Conservation (phyloP, 345 rosid species). For the Populus davidiana region DNA sequence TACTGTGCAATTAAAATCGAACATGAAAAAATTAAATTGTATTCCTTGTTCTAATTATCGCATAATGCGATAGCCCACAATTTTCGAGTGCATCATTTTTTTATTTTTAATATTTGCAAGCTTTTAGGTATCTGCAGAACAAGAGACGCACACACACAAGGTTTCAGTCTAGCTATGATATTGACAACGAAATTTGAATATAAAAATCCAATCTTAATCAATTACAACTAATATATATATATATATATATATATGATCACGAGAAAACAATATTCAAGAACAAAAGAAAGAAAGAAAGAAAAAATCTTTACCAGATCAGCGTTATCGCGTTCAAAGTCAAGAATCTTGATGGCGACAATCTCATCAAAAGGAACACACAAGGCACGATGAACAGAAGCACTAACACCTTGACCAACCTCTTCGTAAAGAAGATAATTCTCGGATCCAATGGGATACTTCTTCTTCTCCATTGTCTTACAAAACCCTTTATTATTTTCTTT, state of each 20-base stretch:
- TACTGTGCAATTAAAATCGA: too few relatives aligned
- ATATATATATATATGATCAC: neutral
- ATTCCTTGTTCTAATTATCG: too few relatives aligned
- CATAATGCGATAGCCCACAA: too few relatives aligned
- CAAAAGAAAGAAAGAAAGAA: neutral
- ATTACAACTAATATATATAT: neutral
- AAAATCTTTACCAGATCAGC: conserved; percentile 59
- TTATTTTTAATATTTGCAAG: too few relatives aligned
- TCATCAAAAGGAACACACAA: conserved; percentile 65
- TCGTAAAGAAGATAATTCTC: conserved; percentile 67
- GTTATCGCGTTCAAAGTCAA: conserved; percentile 91
- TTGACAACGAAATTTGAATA: neutral
- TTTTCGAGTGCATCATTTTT: too few relatives aligned
- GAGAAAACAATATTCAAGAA: neutral
- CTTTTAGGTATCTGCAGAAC: too few relatives aligned
- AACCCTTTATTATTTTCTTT: too few relatives aligned
- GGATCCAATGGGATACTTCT: conserved; percentile 83
- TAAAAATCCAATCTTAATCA: neutral
- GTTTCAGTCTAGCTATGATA: neutral
- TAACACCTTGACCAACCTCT: conserved; percentile 87
- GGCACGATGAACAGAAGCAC: conserved; percentile 87
- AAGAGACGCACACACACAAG: too few relatives aligned
- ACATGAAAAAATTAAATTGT: too few relatives aligned
- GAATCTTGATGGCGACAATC: conserved; percentile 89
- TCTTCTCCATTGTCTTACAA: conserved; percentile 59